Evolutionary conservation across 2,329 filamentous ascomycete genomes (phyloP).

Genomic region (Sporothrix brunneoviolacea): DNA sequence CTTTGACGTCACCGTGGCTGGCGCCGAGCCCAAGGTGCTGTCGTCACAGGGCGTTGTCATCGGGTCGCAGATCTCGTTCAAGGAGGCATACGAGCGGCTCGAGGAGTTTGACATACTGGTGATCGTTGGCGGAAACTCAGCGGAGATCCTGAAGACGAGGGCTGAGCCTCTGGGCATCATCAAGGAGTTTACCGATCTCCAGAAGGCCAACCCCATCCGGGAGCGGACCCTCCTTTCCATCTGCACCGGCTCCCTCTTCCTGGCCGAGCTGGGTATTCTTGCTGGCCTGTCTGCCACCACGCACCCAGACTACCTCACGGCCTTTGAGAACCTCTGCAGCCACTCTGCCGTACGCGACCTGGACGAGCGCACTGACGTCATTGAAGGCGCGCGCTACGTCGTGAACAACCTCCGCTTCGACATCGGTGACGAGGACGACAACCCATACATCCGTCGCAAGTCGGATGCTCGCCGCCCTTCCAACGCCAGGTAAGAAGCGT

Average conservation of each 20-base stretch:
- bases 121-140: slow-evolving; percentile 64
- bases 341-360: slow-evolving; percentile 63
- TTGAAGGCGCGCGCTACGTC: slow-evolving; percentile 75
- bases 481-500: slow-evolving; percentile 47
- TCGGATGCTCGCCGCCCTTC: slow-evolving; percentile 58
- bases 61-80: slow-evolving; percentile 68
- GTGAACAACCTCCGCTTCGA: slow-evolving; percentile 90
- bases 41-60: slow-evolving; percentile 61
- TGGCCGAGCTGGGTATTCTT: slow-evolving; percentile 70
- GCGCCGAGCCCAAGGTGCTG: slow-evolving; percentile 46
- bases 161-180: slow-evolving; percentile 65
- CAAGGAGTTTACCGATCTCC: slow-evolving; percentile 68
- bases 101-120: slow-evolving; percentile 74
- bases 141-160: slow-evolving; percentile 59
- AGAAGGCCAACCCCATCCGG: slow-evolving; percentile 69
- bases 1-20: slow-evolving; percentile 52
- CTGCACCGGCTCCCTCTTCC: slow-evolving; percentile 72
- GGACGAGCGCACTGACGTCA: slow-evolving; percentile 71
- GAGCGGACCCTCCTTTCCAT: slow-evolving; percentile 77
- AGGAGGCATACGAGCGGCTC: slow-evolving; percentile 67
- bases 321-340: slow-evolving; percentile 74
- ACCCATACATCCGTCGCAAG: slow-evolving; percentile 74
- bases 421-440: slow-evolving; percentile 72
- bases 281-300: slow-evolving; percentile 75
- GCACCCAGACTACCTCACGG: slow-evolving; percentile 73